These are phyloP conservation scores for Thraustotheca clavata DNA, from an alignment of 352 stramenopile genomes.

Conservation along the genomic window DNA sequence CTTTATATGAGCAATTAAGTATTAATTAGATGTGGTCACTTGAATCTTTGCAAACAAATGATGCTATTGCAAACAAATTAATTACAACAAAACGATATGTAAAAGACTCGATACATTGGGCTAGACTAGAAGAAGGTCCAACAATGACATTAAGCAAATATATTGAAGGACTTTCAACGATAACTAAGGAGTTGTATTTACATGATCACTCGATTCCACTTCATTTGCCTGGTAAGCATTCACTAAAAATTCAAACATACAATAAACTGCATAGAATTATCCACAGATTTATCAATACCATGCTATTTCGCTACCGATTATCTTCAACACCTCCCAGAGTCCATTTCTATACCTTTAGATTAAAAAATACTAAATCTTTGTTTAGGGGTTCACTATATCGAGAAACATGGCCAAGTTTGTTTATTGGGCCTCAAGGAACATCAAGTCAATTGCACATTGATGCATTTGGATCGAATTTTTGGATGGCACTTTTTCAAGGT, in stretches of 20 bases:
- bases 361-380: not conserved
- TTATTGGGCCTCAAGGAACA: constrained; percentile 27
- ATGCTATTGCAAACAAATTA: not conserved
- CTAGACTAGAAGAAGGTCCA: constrained; percentile 7
- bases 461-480: constrained; percentile 32
- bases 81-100: constrained; percentile 13
- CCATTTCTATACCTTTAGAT: not conserved
- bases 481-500: constrained; percentile 29
- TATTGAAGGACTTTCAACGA: not conserved
- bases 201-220: constrained; percentile 15
- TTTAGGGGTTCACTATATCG: constrained; percentile 25
- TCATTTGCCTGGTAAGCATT: constrained; percentile 7
- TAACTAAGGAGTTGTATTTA: not conserved
- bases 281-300: constrained; percentile 24
- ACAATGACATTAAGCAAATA: not conserved
- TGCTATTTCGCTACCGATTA: constrained; percentile 28
- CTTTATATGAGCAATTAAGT: not conserved
- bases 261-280: not conserved
- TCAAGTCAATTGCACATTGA: constrained; percentile 28
- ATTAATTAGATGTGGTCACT: constrained; percentile 12
- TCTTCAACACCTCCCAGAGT: constrained; percentile 27
- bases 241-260: not conserved
- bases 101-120: constrained; percentile 9
- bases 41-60: not conserved
- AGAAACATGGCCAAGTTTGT: constrained; percentile 29